Conservation (phyloP, 331 rosid genomes). For the Acacia concinna region DNA sequence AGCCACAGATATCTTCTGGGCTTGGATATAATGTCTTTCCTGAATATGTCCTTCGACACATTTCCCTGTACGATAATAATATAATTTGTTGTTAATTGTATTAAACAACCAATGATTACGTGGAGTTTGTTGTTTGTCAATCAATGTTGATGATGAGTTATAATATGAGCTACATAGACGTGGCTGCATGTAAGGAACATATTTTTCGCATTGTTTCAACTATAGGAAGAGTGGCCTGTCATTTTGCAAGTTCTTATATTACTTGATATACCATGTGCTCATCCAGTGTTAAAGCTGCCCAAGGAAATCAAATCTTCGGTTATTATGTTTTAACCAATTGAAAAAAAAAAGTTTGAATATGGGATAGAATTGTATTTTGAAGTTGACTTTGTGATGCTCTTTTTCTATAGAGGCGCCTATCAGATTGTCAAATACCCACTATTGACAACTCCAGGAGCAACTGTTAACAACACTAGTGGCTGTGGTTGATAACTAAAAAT, state of each 20-base stretch:
- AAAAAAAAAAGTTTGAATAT: not conserved
- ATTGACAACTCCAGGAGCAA: no score
- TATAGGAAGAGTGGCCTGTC: not conserved
- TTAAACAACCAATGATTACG: slow-evolving; percentile 23
- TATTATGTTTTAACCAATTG: not conserved
- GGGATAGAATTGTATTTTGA: not conserved
- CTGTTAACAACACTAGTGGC: no score
- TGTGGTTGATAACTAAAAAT: no score
- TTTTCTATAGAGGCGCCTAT: not conserved
- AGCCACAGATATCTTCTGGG: slow-evolving; percentile 40
- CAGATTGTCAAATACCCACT: no score
- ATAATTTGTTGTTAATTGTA: slow-evolving; percentile 40
- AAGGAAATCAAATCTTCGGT: not conserved
- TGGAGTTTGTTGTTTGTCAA: slow-evolving; percentile 28
- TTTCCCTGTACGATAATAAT: slow-evolving; percentile 45
- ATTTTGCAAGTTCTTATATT: not conserved
- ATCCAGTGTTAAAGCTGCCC: not conserved
- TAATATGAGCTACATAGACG: slow-evolving; percentile 14
- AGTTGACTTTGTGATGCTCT: not conserved
- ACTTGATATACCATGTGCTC: not conserved
- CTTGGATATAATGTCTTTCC: slow-evolving; percentile 33
- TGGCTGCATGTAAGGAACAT: slow-evolving; percentile 13
- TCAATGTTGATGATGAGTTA: slow-evolving; percentile 32
- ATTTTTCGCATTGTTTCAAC: not conserved
- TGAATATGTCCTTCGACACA: slow-evolving; percentile 32